Evolutionary conservation across 2,329 filamentous ascomycete species (phyloP), one percentile per base, ranked within the genome.

Genomic region (Aureobasidium pullulans): DNA sequence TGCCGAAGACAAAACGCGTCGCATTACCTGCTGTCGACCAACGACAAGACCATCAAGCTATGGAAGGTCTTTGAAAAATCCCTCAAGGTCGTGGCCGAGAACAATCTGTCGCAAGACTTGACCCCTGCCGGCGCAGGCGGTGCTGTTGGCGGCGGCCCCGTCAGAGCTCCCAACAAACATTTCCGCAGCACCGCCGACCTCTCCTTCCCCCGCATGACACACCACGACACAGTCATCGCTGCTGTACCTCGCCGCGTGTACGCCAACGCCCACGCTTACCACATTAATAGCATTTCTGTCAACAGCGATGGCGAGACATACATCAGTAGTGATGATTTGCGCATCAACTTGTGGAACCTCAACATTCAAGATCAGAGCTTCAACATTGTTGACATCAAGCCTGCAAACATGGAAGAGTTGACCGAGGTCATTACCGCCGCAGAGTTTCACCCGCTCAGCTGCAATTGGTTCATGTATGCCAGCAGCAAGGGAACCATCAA

Each of bases 61-160:
- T 99, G 94, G 94, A 99, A 99, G 76, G 93, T 99, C 53, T 99
- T 97, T 70, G 94, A 99, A 78, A 99, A 99, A 80, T 97, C 93
- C 58, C 83, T 99, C 70, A 97, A 97, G 76, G 94, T 99, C 44
- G 94, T 99, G 63, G 94, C 94, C 19, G 94, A 99, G 80, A 99
- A 99, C 80, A 99, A 99, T 70, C 81, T 99, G 59, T 96, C 93
- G 23, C 89, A 93, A 72, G 94, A 99, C 74, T 79, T 96, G 68
- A 96, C 94, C 36, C 90, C 93, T 9, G 82, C 81, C 44, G 79
- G 81, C 78, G 82, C 84, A 66, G 69, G 70, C 15, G 67, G 65
- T 60, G 82, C 85, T 64, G 88, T 88, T 65, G 90, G 88, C 63
- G 91, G 89, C 61, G 90, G 91, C 49, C 84, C 87, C 44, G 83